phyloP scores from a whole-genome alignment of 2,329 filamentous ascomycete genomes.

The Hypomyces rosellus region DNA sequence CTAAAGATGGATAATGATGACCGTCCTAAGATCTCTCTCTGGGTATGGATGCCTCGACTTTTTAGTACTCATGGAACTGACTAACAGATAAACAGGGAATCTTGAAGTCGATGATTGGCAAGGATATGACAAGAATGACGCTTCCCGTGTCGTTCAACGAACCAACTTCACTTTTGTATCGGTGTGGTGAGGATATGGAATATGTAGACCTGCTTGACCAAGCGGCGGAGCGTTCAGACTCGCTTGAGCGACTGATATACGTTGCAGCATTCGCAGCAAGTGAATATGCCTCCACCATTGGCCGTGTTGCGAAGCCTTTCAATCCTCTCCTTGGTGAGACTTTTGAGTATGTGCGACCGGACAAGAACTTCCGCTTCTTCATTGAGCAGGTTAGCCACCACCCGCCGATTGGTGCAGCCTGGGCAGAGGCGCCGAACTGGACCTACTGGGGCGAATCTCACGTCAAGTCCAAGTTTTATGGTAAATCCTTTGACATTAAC shows the following conservation, averaged over 20 bases:
- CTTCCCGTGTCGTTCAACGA: slow-evolving; percentile 98
- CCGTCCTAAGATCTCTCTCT: slow-evolving; percentile 87
- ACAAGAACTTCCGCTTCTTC: slow-evolving; percentile 97
- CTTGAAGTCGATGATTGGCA: slow-evolving; percentile 98
- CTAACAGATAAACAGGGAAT: slow-evolving; percentile 60
- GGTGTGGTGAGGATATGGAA: slow-evolving; percentile 96
- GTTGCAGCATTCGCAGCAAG: slow-evolving; percentile 93
- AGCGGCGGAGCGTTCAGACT: slow-evolving; percentile 77
- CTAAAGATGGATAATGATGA: slow-evolving; percentile 90
- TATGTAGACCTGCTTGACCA: slow-evolving; percentile 88
- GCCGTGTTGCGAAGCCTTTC: slow-evolving; percentile 95
- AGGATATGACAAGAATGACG: slow-evolving; percentile 99
- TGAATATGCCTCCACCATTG: slow-evolving; percentile 95
- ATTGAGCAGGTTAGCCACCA: slow-evolving; percentile 98
- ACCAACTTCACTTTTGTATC: slow-evolving; percentile 88
- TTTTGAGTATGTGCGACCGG: slow-evolving; percentile 90
- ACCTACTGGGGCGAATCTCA: slow-evolving; percentile 96
- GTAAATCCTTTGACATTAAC: slow-evolving; percentile 95
- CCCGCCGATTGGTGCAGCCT: slow-evolving; percentile 87
- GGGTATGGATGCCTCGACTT: slow-evolving; percentile 56
- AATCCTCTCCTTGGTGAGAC: slow-evolving; percentile 95
- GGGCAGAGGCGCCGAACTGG: slow-evolving; percentile 89
- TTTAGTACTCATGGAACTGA: not conserved
- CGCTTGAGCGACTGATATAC: slow-evolving; percentile 87
- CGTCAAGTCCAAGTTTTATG: slow-evolving; percentile 94